Percentiles rank a stretch among this genome's conserved stretches.
phyloP scores from a whole-genome alignment of 2,329 filamentous ascomycete genomes.

The Diplocarpon mali region DNA sequence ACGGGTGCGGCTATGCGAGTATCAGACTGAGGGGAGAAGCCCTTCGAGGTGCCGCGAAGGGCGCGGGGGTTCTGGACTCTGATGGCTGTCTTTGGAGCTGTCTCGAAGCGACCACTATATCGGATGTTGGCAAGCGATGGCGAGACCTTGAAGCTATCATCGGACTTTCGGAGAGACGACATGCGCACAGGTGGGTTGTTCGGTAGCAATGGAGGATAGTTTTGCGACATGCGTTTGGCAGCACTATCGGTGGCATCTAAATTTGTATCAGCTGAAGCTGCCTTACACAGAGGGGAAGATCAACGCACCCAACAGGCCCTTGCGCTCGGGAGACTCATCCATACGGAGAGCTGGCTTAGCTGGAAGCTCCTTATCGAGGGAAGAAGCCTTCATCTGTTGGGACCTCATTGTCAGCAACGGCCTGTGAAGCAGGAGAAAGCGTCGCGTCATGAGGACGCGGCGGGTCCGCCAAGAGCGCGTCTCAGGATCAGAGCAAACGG shows the following conservation, averaged over 20 bases:
- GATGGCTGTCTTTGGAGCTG: background rate
- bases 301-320: slow-evolving; percentile 1
- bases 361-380: slow-evolving; percentile 4
- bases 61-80: background rate
- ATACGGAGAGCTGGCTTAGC: slow-evolving; percentile 3
- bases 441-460: no score
- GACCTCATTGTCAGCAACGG: background rate
- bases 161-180: background rate
- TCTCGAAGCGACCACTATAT: background rate
- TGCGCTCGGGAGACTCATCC: slow-evolving; percentile 2
- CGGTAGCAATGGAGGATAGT: background rate
- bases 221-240: background rate
- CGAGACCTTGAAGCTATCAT: background rate
- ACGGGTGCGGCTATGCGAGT: background rate
- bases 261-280: background rate
- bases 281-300: background rate
- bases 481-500: background rate
- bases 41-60: background rate
- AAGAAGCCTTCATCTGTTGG: slow-evolving; percentile 1
- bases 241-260: slow-evolving; percentile 1
- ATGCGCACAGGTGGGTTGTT: background rate
- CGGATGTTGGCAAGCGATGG: background rate
- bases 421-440: background rate
- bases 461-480: no score
- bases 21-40: background rate